Evolutionary conservation across 73 alveolate species (phyloP).

Genomic region (Paramecium sexaurelia): DNA sequence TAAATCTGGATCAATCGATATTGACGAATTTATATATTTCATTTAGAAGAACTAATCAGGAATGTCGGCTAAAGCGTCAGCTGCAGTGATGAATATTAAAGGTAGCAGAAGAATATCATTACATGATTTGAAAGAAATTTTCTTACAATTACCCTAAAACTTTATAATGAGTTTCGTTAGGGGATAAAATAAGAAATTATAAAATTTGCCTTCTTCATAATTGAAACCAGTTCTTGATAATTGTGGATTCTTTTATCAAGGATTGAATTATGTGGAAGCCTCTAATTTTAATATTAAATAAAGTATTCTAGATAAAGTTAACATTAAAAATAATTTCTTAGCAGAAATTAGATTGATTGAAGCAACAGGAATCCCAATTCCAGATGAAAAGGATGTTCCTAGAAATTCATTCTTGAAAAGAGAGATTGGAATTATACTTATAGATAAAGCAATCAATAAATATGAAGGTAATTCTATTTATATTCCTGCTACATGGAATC

Average conservation of each 20-base stretch:
- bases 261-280: constrained; percentile 5
- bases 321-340: constrained; percentile 32
- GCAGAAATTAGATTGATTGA: constrained; percentile 46
- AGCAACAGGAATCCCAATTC: constrained; percentile 69
- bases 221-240: constrained; percentile 48
- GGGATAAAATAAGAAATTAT: constrained; percentile 48
- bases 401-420: constrained; percentile 36
- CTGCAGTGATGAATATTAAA: constrained; percentile 54
- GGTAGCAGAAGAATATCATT: constrained; percentile 51
- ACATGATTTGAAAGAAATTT: constrained; percentile 54
- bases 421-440: constrained; percentile 41
- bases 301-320: constrained; percentile 38
- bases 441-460: constrained; percentile 44
- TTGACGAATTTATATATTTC: constrained; percentile 64
- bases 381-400: constrained; percentile 56
- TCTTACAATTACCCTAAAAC: constrained; percentile 41
- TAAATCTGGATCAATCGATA: constrained; percentile 63
- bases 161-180: constrained; percentile 57
- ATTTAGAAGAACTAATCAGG: constrained; percentile 31
- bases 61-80: constrained; percentile 62
- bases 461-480: constrained; percentile 46
- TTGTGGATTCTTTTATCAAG: constrained; percentile 53
- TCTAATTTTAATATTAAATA: not conserved
- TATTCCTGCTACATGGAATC: constrained; percentile 63
- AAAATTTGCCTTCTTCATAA: constrained; percentile 29